Evolutionary conservation across 2,329 filamentous ascomycete species (phyloP).

Genomic region (Aspergillus sp.): DNA sequence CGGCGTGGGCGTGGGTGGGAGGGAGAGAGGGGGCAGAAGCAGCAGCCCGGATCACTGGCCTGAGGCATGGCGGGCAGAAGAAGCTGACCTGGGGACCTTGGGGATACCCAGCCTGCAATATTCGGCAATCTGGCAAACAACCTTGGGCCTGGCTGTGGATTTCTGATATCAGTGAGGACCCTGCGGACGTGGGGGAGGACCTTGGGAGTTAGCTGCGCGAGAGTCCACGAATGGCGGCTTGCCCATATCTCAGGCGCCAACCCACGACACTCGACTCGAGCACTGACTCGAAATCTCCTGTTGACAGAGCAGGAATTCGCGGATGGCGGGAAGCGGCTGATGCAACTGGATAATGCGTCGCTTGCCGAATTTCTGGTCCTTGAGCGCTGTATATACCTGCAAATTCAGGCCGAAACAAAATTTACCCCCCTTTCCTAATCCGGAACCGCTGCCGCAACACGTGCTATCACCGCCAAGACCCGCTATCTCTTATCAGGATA

Average conservation of each 20-base stretch:
- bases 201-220: constrained; percentile 25
- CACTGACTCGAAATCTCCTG: too few species aligned
- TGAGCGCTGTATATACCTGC: not conserved
- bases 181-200: constrained; percentile 25
- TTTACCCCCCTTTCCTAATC: not conserved
- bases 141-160: not conserved
- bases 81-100: constrained; percentile 21
- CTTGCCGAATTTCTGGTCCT: too few species aligned
- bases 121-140: not conserved
- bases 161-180: constrained; percentile 6
- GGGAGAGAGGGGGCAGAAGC: constrained; percentile 10
- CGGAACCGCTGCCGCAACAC: not conserved
- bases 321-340: too few species aligned
- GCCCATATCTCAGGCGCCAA: not conserved
- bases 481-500: constrained; percentile 6
- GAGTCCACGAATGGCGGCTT: constrained; percentile 6
- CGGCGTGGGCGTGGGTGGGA: not conserved
- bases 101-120: constrained; percentile 2
- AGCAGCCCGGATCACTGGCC: constrained; percentile 15
- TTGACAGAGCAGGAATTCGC: too few species aligned
- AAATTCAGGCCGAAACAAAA: not conserved
- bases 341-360: too few species aligned
- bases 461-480: constrained; percentile 10
- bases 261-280: too few species aligned
- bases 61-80: constrained; percentile 18